Evolutionary conservation across 225 moss, liverwort and hornwort genomes (phyloP).

Genomic region (Polytrichum commune): DNA sequence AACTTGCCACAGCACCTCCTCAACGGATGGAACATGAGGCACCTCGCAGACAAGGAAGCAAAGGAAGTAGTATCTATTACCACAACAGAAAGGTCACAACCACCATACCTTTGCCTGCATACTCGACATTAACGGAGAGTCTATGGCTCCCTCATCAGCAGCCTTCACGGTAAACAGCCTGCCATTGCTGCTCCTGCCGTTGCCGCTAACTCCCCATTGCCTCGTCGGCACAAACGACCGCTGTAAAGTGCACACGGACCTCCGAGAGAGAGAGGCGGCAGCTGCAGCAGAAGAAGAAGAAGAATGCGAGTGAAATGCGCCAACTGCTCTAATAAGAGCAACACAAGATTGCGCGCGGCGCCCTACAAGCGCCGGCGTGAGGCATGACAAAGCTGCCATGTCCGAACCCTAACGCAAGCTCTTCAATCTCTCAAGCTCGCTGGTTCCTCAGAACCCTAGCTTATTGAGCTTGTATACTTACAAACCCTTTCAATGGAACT

Average conservation of each 20-base stretch:
- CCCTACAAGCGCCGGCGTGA: conserved; percentile 33
- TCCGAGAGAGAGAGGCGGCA: not conserved
- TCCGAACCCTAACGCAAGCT: no score
- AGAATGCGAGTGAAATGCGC: conserved; percentile 13
- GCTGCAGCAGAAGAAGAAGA: conserved; percentile 8
- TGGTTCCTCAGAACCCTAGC: no score
- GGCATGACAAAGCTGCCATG: conserved; percentile 49
- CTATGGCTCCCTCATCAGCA: conserved; percentile 74
- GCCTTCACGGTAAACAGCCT: conserved; percentile 55
- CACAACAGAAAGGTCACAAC: not conserved
- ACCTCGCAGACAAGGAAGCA: not conserved
- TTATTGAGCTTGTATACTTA: no score
- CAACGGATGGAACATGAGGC: not conserved
- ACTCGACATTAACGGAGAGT: conserved; percentile 76
- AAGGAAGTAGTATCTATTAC: not conserved
- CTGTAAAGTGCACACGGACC: conserved; percentile 17
- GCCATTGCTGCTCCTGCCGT: conserved; percentile 2
- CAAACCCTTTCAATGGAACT: no score
- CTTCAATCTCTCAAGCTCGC: no score
- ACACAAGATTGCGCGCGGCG: conserved; percentile 28
- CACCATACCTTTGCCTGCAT: conserved; percentile 72
- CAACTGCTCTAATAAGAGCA: conserved; percentile 21
- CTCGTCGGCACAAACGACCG: conserved; percentile 11
- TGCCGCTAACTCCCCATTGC: conserved; percentile 11
- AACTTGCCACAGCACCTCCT: not conserved